Conservation (phyloP, 2,329 filamentous ascomycete species). For the Drechslera avenae region DNA sequence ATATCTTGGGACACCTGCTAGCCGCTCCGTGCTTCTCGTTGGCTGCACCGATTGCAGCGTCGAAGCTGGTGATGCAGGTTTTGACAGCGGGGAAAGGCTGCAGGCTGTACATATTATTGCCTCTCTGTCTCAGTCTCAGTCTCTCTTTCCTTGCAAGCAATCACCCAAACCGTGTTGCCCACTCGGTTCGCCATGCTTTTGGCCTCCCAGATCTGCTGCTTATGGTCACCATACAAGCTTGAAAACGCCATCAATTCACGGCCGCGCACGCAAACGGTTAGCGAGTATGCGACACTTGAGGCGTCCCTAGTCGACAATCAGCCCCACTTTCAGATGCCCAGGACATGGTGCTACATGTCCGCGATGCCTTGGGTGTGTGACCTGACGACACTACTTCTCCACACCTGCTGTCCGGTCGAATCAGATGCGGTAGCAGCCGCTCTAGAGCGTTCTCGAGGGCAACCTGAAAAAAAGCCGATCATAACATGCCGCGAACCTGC, state of each 20-base stretch:
- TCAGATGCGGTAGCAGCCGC: conserved; percentile 3
- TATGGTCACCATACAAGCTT: conserved; percentile 31
- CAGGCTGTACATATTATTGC: conserved; percentile 4
- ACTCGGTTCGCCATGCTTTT: conserved; percentile 22
- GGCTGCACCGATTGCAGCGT: conserved; percentile 29
- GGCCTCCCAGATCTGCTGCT: conserved; percentile 31
- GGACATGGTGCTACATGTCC: conserved; percentile 25
- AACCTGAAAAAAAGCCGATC: conserved; percentile 8
- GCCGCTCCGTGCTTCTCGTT: conserved; percentile 27
- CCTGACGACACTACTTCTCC: conserved; percentile 20
- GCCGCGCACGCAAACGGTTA: conserved; percentile 30
- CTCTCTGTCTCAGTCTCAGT: no score
- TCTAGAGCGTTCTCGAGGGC: conserved; percentile 12
- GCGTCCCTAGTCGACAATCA: conserved; percentile 31
- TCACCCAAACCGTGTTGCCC: conserved; percentile 31
- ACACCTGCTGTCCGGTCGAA: conserved; percentile 8
- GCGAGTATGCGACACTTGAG: conserved; percentile 32
- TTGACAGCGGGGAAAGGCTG: conserved; percentile 33
- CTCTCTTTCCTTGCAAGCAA: conserved; percentile 25
- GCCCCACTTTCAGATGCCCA: conserved; percentile 35
- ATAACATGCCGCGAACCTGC: conserved; percentile 17
- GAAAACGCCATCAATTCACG: conserved; percentile 34
- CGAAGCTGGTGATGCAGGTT: conserved; percentile 31
- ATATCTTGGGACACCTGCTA: conserved; percentile 21
- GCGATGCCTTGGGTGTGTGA: conserved; percentile 24